Evolutionary conservation across 495 filamentous ascomycete genomes (phyloP).

Genomic region (Cladorrhinum samala): DNA sequence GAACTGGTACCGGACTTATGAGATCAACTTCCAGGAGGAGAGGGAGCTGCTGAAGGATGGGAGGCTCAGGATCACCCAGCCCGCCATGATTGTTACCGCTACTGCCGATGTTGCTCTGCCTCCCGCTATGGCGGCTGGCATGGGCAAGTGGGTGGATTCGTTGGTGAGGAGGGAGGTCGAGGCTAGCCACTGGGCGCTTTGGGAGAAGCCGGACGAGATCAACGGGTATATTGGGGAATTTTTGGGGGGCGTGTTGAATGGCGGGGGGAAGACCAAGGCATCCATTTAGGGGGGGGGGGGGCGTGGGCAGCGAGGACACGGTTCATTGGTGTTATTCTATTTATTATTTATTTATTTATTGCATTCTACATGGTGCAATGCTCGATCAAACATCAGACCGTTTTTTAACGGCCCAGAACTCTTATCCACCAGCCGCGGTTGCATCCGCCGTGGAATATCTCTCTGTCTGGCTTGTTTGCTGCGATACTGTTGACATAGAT

Average conservation of each 20-base stretch:
- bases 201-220: conserved; percentile 55
- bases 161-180: conserved; percentile 54
- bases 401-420: background rate
- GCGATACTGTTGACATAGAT: too few relatives aligned
- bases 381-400: background rate
- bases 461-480: too few relatives aligned
- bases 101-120: conserved; percentile 61
- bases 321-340: background rate
- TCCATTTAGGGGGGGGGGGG: conserved; percentile 16
- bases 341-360: background rate
- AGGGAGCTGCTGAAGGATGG: conserved; percentile 32
- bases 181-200: conserved; percentile 64
- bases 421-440: too few relatives aligned
- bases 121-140: conserved; percentile 57
- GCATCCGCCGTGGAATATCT: too few relatives aligned
- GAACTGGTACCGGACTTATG: conserved; percentile 76
- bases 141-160: conserved; percentile 59
- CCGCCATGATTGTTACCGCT: conserved; percentile 69
- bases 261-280: conserved; percentile 13
- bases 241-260: conserved; percentile 19
- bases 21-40: conserved; percentile 75
- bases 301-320: background rate
- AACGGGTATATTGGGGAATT: conserved; percentile 38
- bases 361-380: too few relatives aligned
- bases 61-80: conserved; percentile 49